Conservation (phyloP, 306 rosid species). For the Erythrophleum fordii region DNA sequence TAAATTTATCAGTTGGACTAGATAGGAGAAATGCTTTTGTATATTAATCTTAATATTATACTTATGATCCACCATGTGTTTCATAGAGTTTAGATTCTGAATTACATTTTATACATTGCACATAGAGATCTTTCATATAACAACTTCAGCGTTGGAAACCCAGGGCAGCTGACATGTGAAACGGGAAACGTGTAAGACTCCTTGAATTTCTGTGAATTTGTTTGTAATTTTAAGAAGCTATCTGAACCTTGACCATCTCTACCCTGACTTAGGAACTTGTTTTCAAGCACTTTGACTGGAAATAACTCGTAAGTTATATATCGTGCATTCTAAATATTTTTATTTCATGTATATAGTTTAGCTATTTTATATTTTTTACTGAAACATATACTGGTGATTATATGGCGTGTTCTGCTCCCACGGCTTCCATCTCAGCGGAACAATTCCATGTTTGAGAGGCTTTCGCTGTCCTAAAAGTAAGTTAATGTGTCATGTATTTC, state of each 20-base stretch:
- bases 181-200: constrained; percentile 52
- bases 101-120: constrained; percentile 37
- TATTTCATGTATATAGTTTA: background rate
- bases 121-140: constrained; percentile 79
- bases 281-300: constrained; percentile 35
- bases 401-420: constrained; percentile 30
- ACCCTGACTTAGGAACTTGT: constrained; percentile 42
- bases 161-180: constrained; percentile 41
- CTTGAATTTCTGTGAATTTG: constrained; percentile 12
- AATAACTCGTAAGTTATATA: constrained; percentile 43
- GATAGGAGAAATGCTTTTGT: background rate
- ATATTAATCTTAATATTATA: constrained; percentile 18
- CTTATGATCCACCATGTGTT: constrained; percentile 14
- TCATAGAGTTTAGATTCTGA: constrained; percentile 18
- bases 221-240: constrained; percentile 5
- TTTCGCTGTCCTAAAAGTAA: constrained; percentile 48
- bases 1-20: background rate
- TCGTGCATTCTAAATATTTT: background rate
- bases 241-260: constrained; percentile 12
- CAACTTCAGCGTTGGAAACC: constrained; percentile 43
- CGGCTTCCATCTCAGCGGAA: constrained; percentile 45
- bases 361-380: background rate
- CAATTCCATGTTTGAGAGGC: constrained; percentile 54
- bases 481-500: constrained; percentile 28
- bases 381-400: constrained; percentile 5